Evolutionary conservation across 495 filamentous ascomycete species (phyloP).

Genomic region (Tuber borchii): DNA sequence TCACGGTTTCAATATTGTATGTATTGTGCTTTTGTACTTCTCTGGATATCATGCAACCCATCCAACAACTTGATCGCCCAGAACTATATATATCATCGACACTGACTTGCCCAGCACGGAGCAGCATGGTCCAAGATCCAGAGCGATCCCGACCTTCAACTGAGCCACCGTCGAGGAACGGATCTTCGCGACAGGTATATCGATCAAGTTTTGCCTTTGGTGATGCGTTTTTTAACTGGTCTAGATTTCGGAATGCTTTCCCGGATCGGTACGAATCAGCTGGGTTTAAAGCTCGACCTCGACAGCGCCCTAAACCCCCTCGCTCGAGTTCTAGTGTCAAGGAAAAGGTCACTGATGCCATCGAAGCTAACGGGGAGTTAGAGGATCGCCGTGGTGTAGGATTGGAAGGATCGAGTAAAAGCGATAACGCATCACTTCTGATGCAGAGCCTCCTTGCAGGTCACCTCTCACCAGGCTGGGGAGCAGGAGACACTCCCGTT

Average conservation of each 20-base stretch:
- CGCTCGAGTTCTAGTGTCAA: constrained; percentile 24
- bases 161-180: constrained; percentile 41
- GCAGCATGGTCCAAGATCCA: constrained; percentile 42
- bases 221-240: constrained; percentile 17
- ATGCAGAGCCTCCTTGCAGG: constrained; percentile 37
- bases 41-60: neutral
- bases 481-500: constrained; percentile 25
- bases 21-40: constrained; percentile 9
- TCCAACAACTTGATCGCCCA: neutral
- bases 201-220: constrained; percentile 14
- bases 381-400: constrained; percentile 23
- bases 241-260: constrained; percentile 41
- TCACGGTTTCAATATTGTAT: constrained; percentile 39
- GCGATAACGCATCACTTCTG: constrained; percentile 28
- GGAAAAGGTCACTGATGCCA: constrained; percentile 12
- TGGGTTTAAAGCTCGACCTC: constrained; percentile 41
- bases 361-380: constrained; percentile 25
- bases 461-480: constrained; percentile 28
- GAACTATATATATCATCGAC: constrained; percentile 2
- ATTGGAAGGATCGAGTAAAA: constrained; percentile 31
- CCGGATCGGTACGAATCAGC: constrained; percentile 40
- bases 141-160: constrained; percentile 30
- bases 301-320: constrained; percentile 39
- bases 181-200: constrained; percentile 42
- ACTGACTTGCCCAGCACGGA: constrained; percentile 33